These are phyloP conservation scores for Penicillium parvum DNA, from an alignment of 495 filamentous ascomycete genomes.

Conservation along the genomic window DNA sequence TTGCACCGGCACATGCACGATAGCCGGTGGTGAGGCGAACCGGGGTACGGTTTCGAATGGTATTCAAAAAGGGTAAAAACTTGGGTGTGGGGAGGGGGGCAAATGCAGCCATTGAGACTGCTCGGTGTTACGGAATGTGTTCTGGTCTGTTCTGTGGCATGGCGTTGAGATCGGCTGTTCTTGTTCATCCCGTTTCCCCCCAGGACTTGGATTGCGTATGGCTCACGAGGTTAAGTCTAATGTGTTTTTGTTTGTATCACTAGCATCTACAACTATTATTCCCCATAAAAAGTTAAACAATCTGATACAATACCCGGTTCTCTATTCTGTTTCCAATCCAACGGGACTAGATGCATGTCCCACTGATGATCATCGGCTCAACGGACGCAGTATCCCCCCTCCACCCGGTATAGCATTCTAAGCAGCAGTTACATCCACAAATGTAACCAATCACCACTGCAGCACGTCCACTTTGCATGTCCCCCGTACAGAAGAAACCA, in stretches of 20 bases:
- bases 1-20: slow-evolving; percentile 26
- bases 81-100: background rate
- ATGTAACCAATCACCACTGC: too few relatives aligned
- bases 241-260: slow-evolving; percentile 1
- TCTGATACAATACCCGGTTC: background rate
- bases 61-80: too few relatives aligned
- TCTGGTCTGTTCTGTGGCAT: background rate
- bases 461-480: too few relatives aligned
- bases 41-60: too few relatives aligned
- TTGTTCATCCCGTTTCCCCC: background rate
- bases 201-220: background rate
- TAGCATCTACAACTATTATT: background rate
- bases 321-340: background rate
- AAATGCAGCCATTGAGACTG: background rate
- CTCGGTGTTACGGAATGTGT: slow-evolving; percentile 9
- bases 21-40: slow-evolving; percentile 7
- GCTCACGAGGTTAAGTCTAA: background rate
- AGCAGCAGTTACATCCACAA: too few relatives aligned
- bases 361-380: slow-evolving; percentile 1
- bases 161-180: slow-evolving; percentile 3
- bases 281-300: background rate
- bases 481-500: too few relatives aligned
- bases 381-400: slow-evolving; percentile 2
- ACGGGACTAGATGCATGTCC: background rate
- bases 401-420: too few relatives aligned